A percentile compares a stretch with the other conserved stretches of the same genome.
Conservation (phyloP, 176 grass and related monocot species). For the Raddia distichophylla region DNA sequence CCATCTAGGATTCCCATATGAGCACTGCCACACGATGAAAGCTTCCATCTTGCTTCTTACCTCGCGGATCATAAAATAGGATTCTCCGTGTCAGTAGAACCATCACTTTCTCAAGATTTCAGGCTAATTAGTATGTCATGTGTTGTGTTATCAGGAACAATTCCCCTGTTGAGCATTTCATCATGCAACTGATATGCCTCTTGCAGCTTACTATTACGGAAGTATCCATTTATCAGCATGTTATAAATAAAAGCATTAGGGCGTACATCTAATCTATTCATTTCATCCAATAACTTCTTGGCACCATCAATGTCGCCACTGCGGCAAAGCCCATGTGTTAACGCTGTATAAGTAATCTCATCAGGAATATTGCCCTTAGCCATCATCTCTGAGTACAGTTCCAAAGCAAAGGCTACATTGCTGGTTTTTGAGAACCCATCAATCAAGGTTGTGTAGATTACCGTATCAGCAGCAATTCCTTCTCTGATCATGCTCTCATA, state of each 20-base stretch:
- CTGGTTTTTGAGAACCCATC: conserved; percentile 77
- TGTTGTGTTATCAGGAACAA: conserved; percentile 69
- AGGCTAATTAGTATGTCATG: conserved; percentile 58
- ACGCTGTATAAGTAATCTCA: conserved; percentile 65
- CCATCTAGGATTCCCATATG: conserved; percentile 12
- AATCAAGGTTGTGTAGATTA: conserved; percentile 79
- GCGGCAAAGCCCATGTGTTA: conserved; percentile 71
- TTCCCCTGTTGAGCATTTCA: conserved; percentile 78
- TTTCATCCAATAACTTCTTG: conserved; percentile 72
- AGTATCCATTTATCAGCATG: conserved; percentile 75
- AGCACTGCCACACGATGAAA: conserved; percentile 1
- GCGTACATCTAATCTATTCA: conserved; percentile 56
- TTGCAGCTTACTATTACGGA: conserved; percentile 63
- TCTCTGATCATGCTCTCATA: conserved; percentile 61
- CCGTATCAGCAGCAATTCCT: conserved; percentile 65
- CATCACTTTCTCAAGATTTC: conserved; percentile 30
- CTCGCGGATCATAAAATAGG: conserved; percentile 11
- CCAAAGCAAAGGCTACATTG: conserved; percentile 60
- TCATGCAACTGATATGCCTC: conserved; percentile 82
- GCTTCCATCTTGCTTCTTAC: conserved; percentile 25
- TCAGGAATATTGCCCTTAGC: conserved; percentile 69
- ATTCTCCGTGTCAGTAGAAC: conserved; percentile 23
- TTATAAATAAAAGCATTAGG: conserved; percentile 78
- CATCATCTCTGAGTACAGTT: conserved; percentile 77
- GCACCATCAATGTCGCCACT: conserved; percentile 74